Evolutionary conservation across 139 green algal species (phyloP), one percentile per base, ranked within the genome.

Genomic region (Volvox africanus): DNA sequence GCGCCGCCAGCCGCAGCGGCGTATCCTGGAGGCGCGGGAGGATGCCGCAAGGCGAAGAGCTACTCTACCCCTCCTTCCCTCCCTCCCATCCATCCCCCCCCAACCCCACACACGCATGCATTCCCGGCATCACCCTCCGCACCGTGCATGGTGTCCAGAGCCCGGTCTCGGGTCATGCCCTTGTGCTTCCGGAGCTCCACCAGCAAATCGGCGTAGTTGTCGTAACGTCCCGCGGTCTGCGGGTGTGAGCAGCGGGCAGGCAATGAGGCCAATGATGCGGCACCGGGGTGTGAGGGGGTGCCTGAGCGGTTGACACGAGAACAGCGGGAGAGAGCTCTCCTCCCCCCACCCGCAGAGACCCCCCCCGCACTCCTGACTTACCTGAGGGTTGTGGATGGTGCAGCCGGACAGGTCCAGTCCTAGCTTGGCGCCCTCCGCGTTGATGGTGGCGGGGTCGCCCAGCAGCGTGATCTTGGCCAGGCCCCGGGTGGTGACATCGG

Each of bases 401-500:
- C 89, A 94, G 14, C 80, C 67, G 21, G 88, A 93, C 26, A 99
- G 93, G 92, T 99, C 96, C 26, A 97, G 75, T 30, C 93, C 94
- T 33, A 96, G 90, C 78, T 94, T 93, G 37, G 88, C 81, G 2
- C 94, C 95, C 86, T 97, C 92, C 5, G 93, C 91, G 18, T 26
- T 30, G 36, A 88, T n/a, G 67, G 67, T 88, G 22, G 18, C 65
- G 3, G 67, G 83, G 67, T 96, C 92, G n/a, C 97, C 97, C 81
- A 99, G 95, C 50, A 99, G 91, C 0, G 94, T 98, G 79, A 99
- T 92, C 16, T 89, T 69, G 65, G 96, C 96, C 24, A 99, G 89
- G 17, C 93, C 92, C 11, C 94, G 93, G 35, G 61, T 61, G 1
- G 93, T 88, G 12, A 98, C 79, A 91, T 99, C 95, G 0, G 90